These are phyloP conservation scores for Chlamydomonas applanata DNA, from an alignment of 139 green algal species.

Conservation along the genomic window DNA sequence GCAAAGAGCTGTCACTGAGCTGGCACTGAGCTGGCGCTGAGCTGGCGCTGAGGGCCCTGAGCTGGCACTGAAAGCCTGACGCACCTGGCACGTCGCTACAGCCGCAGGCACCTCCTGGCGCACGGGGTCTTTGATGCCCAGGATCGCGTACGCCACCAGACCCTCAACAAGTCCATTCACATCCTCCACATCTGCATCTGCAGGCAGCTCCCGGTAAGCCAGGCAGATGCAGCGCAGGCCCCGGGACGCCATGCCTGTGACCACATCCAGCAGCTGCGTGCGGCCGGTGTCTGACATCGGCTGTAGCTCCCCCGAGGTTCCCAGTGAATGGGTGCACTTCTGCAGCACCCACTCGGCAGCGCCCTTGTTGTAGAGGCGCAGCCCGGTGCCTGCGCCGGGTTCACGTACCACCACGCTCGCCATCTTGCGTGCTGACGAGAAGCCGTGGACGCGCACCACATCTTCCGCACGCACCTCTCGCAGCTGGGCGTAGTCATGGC, in stretches of 20 bases:
- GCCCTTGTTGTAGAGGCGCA: slow-evolving; percentile 92
- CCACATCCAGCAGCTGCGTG: slow-evolving; percentile 44
- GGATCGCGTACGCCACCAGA: slow-evolving; percentile 61
- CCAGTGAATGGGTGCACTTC: slow-evolving; percentile 38
- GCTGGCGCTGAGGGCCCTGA: no score
- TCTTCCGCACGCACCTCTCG: slow-evolving; percentile 26
- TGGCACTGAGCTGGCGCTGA: no score
- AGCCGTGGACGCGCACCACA: slow-evolving; percentile 72
- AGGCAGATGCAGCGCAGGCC: slow-evolving; percentile 89
- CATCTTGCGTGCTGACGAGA: slow-evolving; percentile 90
- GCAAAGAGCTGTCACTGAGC: no score
- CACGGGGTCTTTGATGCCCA: slow-evolving; percentile 97
- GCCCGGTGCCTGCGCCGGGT: slow-evolving; percentile 22
- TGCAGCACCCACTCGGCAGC: slow-evolving; percentile 91
- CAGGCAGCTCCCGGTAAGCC: slow-evolving; percentile 63
- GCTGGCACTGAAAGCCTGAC: no score
- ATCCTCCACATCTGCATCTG: no score
- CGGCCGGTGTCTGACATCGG: slow-evolving; percentile 43
- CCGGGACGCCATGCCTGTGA: slow-evolving; percentile 68
- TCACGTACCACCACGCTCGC: slow-evolving; percentile 65
- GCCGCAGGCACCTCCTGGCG: slow-evolving; percentile 61
- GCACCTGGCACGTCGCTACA: slow-evolving; percentile 60
- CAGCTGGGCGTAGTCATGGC: slow-evolving; percentile 56
- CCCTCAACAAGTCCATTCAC: slow-evolving; percentile 3
- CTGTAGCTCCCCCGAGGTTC: slow-evolving; percentile 46